Evolutionary conservation across 495 filamentous ascomycete species (phyloP), one percentile per base, ranked within the genome.

Genomic region (Penicillium roqueforti): DNA sequence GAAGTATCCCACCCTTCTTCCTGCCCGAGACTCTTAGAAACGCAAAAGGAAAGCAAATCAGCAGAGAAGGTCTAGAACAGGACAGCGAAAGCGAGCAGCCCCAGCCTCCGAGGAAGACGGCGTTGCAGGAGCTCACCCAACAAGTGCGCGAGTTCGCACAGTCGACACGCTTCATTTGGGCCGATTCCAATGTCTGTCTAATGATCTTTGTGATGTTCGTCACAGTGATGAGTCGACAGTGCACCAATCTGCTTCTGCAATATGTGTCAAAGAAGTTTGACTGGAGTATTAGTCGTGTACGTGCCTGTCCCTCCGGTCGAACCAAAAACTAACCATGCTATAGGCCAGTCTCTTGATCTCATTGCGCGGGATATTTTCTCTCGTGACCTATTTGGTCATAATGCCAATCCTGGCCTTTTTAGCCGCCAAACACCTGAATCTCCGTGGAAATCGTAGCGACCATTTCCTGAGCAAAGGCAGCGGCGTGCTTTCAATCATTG

Each of bases 21-120:
- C 59, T 80, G 1, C 78, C 78, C 1, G 78, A 82, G 54, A 81
- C 72, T 9, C 64, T 79, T 23, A 46, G 45, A 49, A 53, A 58
- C 37, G 53, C 55, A 28, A 59, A 63, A 48, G 55, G 54, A n/a
- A 62, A 60, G 32, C 54, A n/a, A 39, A 4, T 23, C 26, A 19
- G 28, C 6, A 16, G 10, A 43, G 25, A 39, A 20, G 26, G 13
- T 13, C 28, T 18, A 5, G 20, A 38, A 16, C 44, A 37, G 13
- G 11, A 42, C 39, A 23, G 42, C 36, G 49, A 48, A 13, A 28
- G 32, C 11, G 54, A 31, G n/a, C 47, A 23, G 3, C n/a, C 47
- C 10, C 42, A 55, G 1, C 23, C 39, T 32, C 10, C 13, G 13
- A 42, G 14, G 13, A 65, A 68, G 14, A 28, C 59, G 6, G 8